Conservation (phyloP, 352 stramenopile species). For the Globisporangium perplexum region DNA sequence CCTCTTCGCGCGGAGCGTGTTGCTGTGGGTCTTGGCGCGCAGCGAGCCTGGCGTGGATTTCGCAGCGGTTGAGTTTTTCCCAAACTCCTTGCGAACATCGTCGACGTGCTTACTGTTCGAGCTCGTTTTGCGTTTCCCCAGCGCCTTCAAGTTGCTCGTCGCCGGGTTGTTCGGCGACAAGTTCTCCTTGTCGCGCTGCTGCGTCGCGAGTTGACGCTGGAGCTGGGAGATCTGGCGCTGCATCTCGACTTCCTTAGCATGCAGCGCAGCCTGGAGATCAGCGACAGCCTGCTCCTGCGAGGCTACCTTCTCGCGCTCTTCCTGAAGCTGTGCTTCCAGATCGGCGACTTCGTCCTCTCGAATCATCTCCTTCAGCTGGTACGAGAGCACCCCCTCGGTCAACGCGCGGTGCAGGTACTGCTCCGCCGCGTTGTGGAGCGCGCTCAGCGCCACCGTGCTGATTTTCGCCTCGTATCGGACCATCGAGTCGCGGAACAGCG, state of each 20-base stretch:
- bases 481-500: constrained; percentile 37
- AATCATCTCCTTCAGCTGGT: constrained; percentile 27
- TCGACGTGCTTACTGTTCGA: constrained; percentile 31
- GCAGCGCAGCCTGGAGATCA: constrained; percentile 48
- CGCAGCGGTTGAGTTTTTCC: constrained; percentile 34
- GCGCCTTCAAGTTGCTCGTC: constrained; percentile 35
- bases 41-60: constrained; percentile 35
- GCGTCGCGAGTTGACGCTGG: constrained; percentile 31
- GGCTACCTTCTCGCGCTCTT: constrained; percentile 59
- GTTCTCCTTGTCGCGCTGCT: constrained; percentile 17
- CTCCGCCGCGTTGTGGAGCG: constrained; percentile 70
- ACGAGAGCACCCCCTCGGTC: constrained; percentile 49
- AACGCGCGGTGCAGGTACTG: constrained; percentile 61
- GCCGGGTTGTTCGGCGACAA: constrained; percentile 29
- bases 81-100: constrained; percentile 31
- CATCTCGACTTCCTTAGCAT: constrained; percentile 65
- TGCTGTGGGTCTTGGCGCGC: not conserved
- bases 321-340: constrained; percentile 36
- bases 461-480: constrained; percentile 34
- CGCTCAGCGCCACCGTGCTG: constrained; percentile 63
- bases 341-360: constrained; percentile 41
- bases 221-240: constrained; percentile 57
- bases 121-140: constrained; percentile 47
- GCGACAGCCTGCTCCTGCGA: constrained; percentile 41
- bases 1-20: constrained; percentile 41